These are phyloP conservation scores for Salicornia ramosissima DNA, from an alignment of 148 eudicot species.

Conservation along the genomic window DNA sequence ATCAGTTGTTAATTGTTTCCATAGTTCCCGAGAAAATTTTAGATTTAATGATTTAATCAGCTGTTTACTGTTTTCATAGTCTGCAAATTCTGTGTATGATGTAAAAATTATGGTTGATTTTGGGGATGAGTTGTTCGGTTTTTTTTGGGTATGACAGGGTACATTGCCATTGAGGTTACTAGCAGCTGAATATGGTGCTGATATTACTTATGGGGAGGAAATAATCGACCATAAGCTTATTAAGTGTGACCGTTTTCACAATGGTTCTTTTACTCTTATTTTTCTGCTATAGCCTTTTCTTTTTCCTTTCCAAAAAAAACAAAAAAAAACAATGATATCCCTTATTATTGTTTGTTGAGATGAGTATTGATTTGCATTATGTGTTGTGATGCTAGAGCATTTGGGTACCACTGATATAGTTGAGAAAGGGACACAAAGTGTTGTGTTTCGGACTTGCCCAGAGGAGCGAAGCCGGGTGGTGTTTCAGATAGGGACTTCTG, in stretches of 20 bases:
- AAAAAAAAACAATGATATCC: too few relatives aligned
- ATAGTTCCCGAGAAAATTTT: too few relatives aligned
- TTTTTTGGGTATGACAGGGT: conserved; percentile 37
- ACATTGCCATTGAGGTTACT: conserved; percentile 76
- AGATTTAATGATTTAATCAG: too few relatives aligned
- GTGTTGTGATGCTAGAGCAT: conserved; percentile 33
- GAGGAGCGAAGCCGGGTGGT: conserved; percentile 64
- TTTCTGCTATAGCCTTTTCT: neutral
- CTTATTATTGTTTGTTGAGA: neutral
- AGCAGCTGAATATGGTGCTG: conserved; percentile 81
- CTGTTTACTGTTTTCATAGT: neutral
- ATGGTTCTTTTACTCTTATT: conserved; percentile 34
- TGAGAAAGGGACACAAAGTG: conserved; percentile 62
- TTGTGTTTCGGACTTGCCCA: conserved; percentile 75
- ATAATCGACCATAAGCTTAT: conserved; percentile 84
- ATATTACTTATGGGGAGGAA: conserved; percentile 85
- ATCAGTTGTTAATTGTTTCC: too few relatives aligned
- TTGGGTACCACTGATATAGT: conserved; percentile 67
- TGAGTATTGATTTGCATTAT: neutral
- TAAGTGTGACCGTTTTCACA: conserved; percentile 66
- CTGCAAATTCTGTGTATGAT: neutral
- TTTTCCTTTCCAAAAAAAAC: neutral
- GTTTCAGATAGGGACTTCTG: conserved; percentile 87
- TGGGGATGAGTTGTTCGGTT: neutral
- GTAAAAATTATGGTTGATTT: neutral